phyloP scores from a whole-genome alignment of 768 basidiomycete genomes.

The Podaxis mareebaensis region DNA sequence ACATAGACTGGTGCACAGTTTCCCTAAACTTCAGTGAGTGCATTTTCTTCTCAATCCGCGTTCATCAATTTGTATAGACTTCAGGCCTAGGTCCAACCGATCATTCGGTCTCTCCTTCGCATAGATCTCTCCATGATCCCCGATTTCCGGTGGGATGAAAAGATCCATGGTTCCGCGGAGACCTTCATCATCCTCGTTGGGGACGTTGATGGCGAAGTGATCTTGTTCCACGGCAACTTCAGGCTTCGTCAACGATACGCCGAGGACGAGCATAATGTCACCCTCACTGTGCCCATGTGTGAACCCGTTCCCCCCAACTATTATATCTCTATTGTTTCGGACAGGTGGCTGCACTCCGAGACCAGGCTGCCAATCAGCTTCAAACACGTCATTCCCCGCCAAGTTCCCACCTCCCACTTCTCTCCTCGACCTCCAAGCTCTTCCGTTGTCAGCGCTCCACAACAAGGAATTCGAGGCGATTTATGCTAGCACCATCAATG shows the following conservation, averaged over 20 bases:
- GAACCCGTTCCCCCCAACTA: constrained; percentile 99
- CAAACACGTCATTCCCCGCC: constrained; percentile 95
- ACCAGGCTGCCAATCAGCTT: constrained; percentile 95
- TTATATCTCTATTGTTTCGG: constrained; percentile 93
- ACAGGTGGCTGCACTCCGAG: constrained; percentile 94
- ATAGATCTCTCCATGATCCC: too few relatives aligned
- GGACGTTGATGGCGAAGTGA: constrained; percentile 66
- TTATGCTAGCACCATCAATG: constrained; percentile 78
- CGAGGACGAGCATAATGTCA: constrained; percentile 92
- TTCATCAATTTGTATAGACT: too few relatives aligned
- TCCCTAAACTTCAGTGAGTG: too few relatives aligned
- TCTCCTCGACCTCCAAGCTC: constrained; percentile 87
- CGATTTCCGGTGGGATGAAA: too few relatives aligned
- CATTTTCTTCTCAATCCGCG: too few relatives aligned
- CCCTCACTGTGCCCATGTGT: constrained; percentile 93
- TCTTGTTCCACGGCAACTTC: constrained; percentile 94
- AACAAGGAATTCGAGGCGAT: constrained; percentile 93
- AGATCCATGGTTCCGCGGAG: too few relatives aligned
- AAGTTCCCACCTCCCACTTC: constrained; percentile 87
- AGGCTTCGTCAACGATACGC: constrained; percentile 89
- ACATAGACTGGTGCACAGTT: constrained; percentile 27
- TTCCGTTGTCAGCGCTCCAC: constrained; percentile 89
- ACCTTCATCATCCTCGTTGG: too few relatives aligned
- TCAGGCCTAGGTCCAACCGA: too few relatives aligned
- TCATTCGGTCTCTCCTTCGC: too few relatives aligned